phyloP scores from a whole-genome alignment of 2,329 filamentous ascomycete species.

The Byssothecium circinans region DNA sequence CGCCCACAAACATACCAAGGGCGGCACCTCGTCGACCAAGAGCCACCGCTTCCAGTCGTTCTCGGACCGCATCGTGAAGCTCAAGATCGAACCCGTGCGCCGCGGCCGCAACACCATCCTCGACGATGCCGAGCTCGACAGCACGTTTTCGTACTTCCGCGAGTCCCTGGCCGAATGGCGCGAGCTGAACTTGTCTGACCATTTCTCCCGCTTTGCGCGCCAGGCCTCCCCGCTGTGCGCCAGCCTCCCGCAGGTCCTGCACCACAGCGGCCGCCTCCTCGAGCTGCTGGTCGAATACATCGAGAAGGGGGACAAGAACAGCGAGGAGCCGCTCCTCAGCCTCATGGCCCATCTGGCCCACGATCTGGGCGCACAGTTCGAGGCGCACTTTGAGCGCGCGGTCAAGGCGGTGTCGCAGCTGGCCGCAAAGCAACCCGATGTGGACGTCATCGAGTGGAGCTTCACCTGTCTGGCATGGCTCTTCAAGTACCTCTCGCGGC shows the following conservation, averaged over 20 bases:
- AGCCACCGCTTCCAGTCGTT: constrained; percentile 92
- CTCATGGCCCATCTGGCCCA: constrained; percentile 94
- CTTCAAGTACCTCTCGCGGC: constrained; percentile 92
- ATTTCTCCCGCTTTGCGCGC: constrained; percentile 75
- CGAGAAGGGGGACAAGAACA: constrained; percentile 72
- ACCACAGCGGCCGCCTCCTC: constrained; percentile 87
- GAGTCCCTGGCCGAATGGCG: constrained; percentile 83
- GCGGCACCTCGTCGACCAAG: constrained; percentile 69
- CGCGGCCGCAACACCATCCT: constrained; percentile 83
- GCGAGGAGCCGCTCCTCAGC: constrained; percentile 82
- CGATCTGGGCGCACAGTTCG: constrained; percentile 83
- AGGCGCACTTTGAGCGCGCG: constrained; percentile 79
- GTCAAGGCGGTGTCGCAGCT: constrained; percentile 76
- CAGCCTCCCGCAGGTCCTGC: constrained; percentile 86
- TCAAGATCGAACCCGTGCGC: constrained; percentile 92
- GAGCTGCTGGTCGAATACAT: constrained; percentile 75
- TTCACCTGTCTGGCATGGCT: constrained; percentile 93
- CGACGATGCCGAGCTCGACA: constrained; percentile 74
- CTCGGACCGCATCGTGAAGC: constrained; percentile 82
- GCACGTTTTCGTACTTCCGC: constrained; percentile 83
- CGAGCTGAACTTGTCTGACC: constrained; percentile 85
- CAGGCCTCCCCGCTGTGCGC: constrained; percentile 79
- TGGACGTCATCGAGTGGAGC: constrained; percentile 95
- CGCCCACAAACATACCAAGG: constrained; percentile 67
- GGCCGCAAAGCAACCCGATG: constrained; percentile 73